phyloP scores from a whole-genome alignment of 331 rosid species.

The Saraca asoca region DNA sequence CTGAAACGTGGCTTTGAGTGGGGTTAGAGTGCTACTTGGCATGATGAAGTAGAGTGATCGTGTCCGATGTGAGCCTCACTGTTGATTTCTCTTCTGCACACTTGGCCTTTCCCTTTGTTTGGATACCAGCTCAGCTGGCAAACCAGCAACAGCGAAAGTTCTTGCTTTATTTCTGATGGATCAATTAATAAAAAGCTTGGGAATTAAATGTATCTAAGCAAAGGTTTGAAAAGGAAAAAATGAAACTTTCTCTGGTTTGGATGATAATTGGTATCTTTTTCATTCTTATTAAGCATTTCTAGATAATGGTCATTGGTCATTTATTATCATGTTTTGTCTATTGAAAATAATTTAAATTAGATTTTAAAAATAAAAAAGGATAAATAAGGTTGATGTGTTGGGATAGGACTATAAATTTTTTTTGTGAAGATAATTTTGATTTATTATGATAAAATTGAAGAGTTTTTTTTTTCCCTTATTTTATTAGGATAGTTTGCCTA shows the following conservation, averaged over 20 bases:
- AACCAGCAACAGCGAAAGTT: slow-evolving; percentile 2
- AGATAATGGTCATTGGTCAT: slow-evolving; percentile 17
- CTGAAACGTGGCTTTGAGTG: slow-evolving; percentile 70
- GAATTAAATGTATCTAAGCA: not conserved
- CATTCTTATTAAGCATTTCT: no score
- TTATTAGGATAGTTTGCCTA: no score
- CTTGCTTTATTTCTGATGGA: not conserved
- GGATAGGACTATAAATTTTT: no score
- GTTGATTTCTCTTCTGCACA: slow-evolving; percentile 57
- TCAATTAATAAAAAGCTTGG: not conserved
- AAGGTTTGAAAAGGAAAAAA: no score
- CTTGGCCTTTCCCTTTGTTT: slow-evolving; percentile 56
- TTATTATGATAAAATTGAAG: no score
- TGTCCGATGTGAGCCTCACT: slow-evolving; percentile 55
- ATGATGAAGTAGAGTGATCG: slow-evolving; percentile 49
- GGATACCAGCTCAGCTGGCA: slow-evolving; percentile 43
- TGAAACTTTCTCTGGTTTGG: no score
- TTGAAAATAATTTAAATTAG: no score
- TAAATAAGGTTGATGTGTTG: no score
- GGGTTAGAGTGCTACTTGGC: slow-evolving; percentile 58
- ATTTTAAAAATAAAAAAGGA: no score
- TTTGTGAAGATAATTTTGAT: no score
- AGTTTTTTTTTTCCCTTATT: no score
- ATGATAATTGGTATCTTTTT: not conserved
- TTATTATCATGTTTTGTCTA: slow-evolving; percentile 6